These are phyloP conservation scores for Orbilia javanica DNA, from an alignment of 2,329 filamentous ascomycete species.

Conservation along the genomic window DNA sequence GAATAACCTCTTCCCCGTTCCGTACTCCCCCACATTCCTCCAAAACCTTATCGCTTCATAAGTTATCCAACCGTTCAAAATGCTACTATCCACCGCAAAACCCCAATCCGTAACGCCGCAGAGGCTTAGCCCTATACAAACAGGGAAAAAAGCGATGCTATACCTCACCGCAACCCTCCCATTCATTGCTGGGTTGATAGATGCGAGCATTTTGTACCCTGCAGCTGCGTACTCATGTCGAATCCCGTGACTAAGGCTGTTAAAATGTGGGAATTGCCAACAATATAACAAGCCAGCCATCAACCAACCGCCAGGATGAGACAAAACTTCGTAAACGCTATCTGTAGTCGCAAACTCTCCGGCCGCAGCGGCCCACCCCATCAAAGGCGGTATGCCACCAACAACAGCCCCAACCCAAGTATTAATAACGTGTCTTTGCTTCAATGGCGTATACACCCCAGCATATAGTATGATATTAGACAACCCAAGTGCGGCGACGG, in stretches of 20 bases:
- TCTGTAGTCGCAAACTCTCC: slow-evolving; percentile 77
- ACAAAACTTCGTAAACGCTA: slow-evolving; percentile 44
- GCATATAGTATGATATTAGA: slow-evolving; percentile 91
- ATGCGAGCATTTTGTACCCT: slow-evolving; percentile 80
- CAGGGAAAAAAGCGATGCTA: slow-evolving; percentile 83
- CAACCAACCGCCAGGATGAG: slow-evolving; percentile 81
- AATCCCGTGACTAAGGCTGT: slow-evolving; percentile 89
- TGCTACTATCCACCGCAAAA: slow-evolving; percentile 82
- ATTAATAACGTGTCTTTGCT: slow-evolving; percentile 86
- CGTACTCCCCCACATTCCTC: slow-evolving; percentile 78
- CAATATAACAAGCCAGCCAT: slow-evolving; percentile 86
- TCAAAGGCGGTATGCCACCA: slow-evolving; percentile 91
- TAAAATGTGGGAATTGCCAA: slow-evolving; percentile 99
- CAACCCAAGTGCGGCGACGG: slow-evolving; percentile 85
- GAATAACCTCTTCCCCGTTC: slow-evolving; percentile 85
- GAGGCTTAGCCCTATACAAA: slow-evolving; percentile 84
- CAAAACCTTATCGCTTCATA: slow-evolving; percentile 85
- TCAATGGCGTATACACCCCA: slow-evolving; percentile 91
- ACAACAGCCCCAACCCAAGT: slow-evolving; percentile 96
- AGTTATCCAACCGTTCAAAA: slow-evolving; percentile 87
- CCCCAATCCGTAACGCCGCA: slow-evolving; percentile 85
- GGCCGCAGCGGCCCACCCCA: slow-evolving; percentile 97
- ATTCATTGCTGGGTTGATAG: slow-evolving; percentile 88
- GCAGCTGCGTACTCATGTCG: slow-evolving; percentile 85
- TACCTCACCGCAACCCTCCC: slow-evolving; percentile 89